These are phyloP conservation scores for Mycena rebaudengoi DNA, from an alignment of 768 basidiomycete species.

Conservation along the genomic window DNA sequence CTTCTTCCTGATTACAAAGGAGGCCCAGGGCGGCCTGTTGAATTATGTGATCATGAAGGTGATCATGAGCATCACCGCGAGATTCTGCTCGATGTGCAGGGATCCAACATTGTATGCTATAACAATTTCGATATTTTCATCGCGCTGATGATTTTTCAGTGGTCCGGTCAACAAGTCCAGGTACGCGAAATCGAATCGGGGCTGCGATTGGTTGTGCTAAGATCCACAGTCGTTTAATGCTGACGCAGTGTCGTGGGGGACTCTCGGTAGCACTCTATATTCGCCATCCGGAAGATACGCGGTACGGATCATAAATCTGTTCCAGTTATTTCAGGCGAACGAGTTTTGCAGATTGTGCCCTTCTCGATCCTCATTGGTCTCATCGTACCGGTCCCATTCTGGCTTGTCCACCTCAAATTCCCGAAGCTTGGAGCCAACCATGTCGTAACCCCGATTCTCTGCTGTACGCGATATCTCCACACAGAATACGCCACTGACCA, in stretches of 20 bases:
- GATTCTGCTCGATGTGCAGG: constrained; percentile 54
- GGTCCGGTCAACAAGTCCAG: too few species aligned
- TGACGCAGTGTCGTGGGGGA: constrained; percentile 64
- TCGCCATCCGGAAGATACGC: constrained; percentile 49
- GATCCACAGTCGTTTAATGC: constrained; percentile 62
- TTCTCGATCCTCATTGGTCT: constrained; percentile 56
- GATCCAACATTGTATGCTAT: constrained; percentile 59
- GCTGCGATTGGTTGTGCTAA: too few species aligned
- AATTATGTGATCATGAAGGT: constrained; percentile 63
- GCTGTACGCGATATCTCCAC: constrained; percentile 41
- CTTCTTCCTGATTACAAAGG: too few species aligned
- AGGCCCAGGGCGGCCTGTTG: constrained; percentile 51
- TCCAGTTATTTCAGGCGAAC: background rate
- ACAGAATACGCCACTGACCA: constrained; percentile 26
- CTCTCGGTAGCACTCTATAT: constrained; percentile 58
- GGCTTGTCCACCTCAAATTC: constrained; percentile 53
- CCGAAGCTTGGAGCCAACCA: constrained; percentile 56
- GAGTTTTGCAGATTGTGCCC: constrained; percentile 47
- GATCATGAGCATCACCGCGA: constrained; percentile 44
- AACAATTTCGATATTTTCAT: too few species aligned
- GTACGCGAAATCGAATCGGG: too few species aligned
- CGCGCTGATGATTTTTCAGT: too few species aligned
- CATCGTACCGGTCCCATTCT: constrained; percentile 61
- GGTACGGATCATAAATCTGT: constrained; percentile 43
- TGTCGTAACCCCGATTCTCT: constrained; percentile 48